These are phyloP conservation scores for Trichoderma oligosporum DNA, from an alignment of 2,329 filamentous ascomycete species.

Conservation along the genomic window DNA sequence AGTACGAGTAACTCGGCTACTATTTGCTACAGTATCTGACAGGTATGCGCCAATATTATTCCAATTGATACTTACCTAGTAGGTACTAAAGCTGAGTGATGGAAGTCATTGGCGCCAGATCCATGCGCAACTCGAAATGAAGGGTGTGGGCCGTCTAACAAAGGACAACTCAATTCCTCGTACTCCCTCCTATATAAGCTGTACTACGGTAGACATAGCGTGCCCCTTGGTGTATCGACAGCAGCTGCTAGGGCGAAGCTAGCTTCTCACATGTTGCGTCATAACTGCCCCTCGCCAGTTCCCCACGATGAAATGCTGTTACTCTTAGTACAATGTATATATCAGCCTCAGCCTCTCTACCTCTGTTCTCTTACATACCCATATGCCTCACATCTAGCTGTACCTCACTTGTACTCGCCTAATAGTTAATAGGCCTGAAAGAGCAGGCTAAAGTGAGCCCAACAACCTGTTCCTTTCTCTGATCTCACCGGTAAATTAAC, in stretches of 20 bases:
- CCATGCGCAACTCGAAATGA: no score
- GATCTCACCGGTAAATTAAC: not conserved
- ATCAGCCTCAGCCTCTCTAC: constrained; percentile 8
- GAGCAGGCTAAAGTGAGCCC: not conserved
- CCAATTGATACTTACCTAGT: not conserved
- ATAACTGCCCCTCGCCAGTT: constrained; percentile 22
- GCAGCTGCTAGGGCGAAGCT: constrained; percentile 5
- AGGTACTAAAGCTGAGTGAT: not conserved
- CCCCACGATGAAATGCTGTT: constrained; percentile 14
- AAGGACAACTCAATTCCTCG: no score
- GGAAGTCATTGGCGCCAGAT: not conserved
- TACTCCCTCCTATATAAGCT: not conserved
- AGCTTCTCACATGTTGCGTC: constrained; percentile 19
- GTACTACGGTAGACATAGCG: constrained; percentile 5
- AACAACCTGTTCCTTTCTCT: not conserved
- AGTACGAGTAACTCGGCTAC: no score
- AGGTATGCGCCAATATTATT: no score
- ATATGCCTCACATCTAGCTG: not conserved
- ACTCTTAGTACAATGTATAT: not conserved
- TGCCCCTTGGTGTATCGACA: constrained; percentile 12
- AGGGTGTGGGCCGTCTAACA: no score
- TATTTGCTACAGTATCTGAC: not conserved
- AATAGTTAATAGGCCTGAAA: not conserved
- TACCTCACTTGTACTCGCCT: not conserved
- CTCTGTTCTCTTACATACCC: not conserved